A percentile compares a stretch with the other conserved stretches of the same genome.
Evolutionary conservation across 2,329 filamentous ascomycete genomes (phyloP).

Genomic region (Colletotrichum sojae): DNA sequence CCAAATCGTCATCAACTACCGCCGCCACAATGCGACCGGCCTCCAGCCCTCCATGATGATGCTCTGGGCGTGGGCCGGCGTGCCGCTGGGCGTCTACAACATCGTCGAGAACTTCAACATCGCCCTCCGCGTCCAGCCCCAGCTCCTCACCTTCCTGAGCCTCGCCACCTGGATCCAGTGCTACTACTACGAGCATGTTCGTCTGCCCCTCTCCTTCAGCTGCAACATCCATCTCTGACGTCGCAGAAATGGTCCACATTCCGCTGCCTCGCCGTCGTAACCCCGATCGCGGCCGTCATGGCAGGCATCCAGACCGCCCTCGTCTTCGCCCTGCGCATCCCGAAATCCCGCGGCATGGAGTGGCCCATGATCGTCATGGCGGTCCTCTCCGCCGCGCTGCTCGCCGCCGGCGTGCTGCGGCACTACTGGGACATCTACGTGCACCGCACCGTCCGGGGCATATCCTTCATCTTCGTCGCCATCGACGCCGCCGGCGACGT

Average conservation of each 20-base stretch:
- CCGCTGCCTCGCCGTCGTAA: constrained; percentile 63
- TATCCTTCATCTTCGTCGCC: constrained; percentile 79
- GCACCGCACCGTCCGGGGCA: constrained; percentile 76
- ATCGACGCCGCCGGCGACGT: constrained; percentile 80
- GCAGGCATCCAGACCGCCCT: constrained; percentile 71
- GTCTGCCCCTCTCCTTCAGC: constrained; percentile 40
- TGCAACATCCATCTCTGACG: constrained; percentile 15
- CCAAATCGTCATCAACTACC: constrained; percentile 78
- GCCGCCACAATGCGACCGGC: constrained; percentile 75
- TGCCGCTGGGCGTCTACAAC: constrained; percentile 72
- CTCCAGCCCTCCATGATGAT: constrained; percentile 81
- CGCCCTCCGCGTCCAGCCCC: constrained; percentile 59
- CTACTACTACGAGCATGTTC: constrained; percentile 57
- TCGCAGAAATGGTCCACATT: constrained; percentile 65
- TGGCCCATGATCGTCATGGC: constrained; percentile 80
- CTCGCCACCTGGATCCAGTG: constrained; percentile 61
- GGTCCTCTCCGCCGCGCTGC: constrained; percentile 72
- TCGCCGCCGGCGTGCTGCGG: constrained; percentile 75
- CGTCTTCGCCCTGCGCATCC: constrained; percentile 68
- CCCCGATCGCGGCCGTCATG: constrained; percentile 68
- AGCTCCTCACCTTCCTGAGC: constrained; percentile 59
- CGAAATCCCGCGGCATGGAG: constrained; percentile 57
- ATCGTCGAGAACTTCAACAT: constrained; percentile 58
- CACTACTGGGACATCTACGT: constrained; percentile 80
- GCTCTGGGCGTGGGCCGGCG: constrained; percentile 77